phyloP scores from a whole-genome alignment of 176 grass and related monocot species.

The Avena atlantica region DNA sequence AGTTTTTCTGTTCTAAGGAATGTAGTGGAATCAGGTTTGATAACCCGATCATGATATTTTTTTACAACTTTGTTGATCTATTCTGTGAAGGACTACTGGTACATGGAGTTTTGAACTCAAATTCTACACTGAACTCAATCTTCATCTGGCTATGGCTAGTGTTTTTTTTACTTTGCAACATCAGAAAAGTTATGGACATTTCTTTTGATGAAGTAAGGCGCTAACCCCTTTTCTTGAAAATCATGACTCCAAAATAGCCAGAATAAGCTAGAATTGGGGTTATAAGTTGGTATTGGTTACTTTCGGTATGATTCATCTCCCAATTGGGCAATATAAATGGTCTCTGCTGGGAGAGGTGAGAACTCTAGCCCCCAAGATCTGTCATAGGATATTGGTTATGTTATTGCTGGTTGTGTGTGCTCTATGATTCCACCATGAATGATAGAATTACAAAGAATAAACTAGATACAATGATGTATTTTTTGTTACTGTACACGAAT shows the following conservation, averaged over 20 bases:
- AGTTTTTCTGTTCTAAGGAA: constrained; percentile 10
- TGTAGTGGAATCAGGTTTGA: not conserved
- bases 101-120: not conserved
- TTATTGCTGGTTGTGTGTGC: not conserved
- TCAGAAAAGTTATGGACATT: not conserved
- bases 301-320: not conserved
- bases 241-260: not conserved
- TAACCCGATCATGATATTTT: not conserved
- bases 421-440: constrained; percentile 11
- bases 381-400: not conserved
- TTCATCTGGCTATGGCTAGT: not conserved
- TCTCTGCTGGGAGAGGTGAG: not conserved
- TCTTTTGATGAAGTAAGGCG: not conserved
- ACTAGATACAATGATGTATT: not conserved
- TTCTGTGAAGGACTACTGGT: not conserved
- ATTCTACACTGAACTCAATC: not conserved
- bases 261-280: not conserved
- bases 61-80: constrained; percentile 12
- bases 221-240: not conserved
- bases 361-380: not conserved
- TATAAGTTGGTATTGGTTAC: constrained; percentile 17
- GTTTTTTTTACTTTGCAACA: not conserved
- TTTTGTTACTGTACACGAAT: not conserved
- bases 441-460: not conserved
- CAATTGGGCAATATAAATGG: not conserved